A percentile compares a stretch with the other conserved stretches of the same genome.
Evolutionary conservation across 805 yeast genomes (phyloP).

Genomic region (Metschnikowia similis): DNA sequence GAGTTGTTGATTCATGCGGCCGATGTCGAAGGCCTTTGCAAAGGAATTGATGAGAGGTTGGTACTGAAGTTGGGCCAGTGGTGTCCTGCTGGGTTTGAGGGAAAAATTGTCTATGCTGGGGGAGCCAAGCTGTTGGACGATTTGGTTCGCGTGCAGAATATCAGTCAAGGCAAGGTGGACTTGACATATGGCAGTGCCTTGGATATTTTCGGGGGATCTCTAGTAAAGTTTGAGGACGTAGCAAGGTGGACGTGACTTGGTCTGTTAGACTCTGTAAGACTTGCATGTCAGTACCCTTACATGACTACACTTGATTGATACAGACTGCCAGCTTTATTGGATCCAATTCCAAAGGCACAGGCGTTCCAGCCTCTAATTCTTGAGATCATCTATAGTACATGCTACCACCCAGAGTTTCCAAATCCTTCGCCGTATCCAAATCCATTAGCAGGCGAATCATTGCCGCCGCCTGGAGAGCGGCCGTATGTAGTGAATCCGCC

Average conservation of each 20-base stretch:
- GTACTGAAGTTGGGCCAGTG: slow-evolving; percentile 73
- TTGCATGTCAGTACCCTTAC: too few species aligned
- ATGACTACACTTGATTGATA: too few species aligned
- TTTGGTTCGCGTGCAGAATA: slow-evolving; percentile 54
- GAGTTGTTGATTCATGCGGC: slow-evolving; percentile 97
- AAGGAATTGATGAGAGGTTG: slow-evolving; percentile 81
- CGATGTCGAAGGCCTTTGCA: slow-evolving; percentile 94
- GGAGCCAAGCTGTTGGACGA: slow-evolving; percentile 82
- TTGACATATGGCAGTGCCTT: slow-evolving; percentile 89
- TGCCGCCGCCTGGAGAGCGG: slow-evolving; percentile 35
- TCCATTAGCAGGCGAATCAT: slow-evolving; percentile 24
- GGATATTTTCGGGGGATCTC: slow-evolving; percentile 88
- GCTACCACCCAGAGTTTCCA: slow-evolving; percentile 31
- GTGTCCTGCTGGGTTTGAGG: slow-evolving; percentile 50
- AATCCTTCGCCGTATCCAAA: slow-evolving; percentile 31
- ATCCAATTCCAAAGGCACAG: too few species aligned
- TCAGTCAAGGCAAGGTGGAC: slow-evolving; percentile 83
- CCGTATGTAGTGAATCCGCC: slow-evolving; percentile 50
- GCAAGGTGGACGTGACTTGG: slow-evolving; percentile 50
- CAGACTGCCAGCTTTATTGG: too few species aligned
- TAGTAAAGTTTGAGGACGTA: slow-evolving; percentile 73
- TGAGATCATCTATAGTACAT: slow-evolving; percentile 3
- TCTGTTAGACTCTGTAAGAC: too few species aligned
- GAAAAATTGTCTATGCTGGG: slow-evolving; percentile 92
- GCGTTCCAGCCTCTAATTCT: too few species aligned